Percentiles rank a stretch among this genome's conserved stretches.
Evolutionary conservation across 1,139 yeast genomes (phyloP).

Genomic region (Geotrichum reessii): DNA sequence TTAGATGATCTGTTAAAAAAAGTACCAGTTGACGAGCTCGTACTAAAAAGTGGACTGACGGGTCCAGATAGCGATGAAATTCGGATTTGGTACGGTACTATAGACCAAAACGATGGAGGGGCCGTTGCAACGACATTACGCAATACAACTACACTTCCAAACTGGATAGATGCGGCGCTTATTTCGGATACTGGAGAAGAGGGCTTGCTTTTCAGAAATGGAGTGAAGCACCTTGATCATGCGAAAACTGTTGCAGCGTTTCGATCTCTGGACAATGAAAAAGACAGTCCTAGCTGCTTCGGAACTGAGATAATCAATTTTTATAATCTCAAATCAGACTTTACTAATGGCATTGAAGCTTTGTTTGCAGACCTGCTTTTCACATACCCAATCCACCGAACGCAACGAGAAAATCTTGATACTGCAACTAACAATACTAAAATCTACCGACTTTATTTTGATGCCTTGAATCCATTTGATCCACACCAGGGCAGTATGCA

Average conservation of each 20-base stretch:
- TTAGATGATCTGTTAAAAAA: constrained; percentile 14
- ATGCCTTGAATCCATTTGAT: constrained; percentile 16
- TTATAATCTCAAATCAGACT: constrained; percentile 1
- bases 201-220: constrained; percentile 12
- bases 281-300: not conserved
- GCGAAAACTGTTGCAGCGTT: not conserved
- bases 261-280: not conserved
- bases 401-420: not conserved
- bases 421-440: not conserved
- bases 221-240: not conserved
- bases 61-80: constrained; percentile 8
- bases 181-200: constrained; percentile 21
- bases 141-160: constrained; percentile 7
- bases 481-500: constrained; percentile 10
- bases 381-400: constrained; percentile 12
- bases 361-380: constrained; percentile 16
- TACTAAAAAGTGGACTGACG: constrained; percentile 1
- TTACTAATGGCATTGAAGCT: constrained; percentile 4
- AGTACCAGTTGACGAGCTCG: constrained; percentile 18
- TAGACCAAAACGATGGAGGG: not conserved
- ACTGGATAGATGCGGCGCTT: constrained; percentile 18
- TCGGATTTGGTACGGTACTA: constrained; percentile 16
- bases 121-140: constrained; percentile 1
- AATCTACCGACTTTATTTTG: constrained; percentile 13
- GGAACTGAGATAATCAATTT: not conserved